Evolutionary conservation across 2,329 filamentous ascomycete genomes (phyloP), one percentile per base, ranked within the genome.

Genomic region (Fusarium anthophilum): DNA sequence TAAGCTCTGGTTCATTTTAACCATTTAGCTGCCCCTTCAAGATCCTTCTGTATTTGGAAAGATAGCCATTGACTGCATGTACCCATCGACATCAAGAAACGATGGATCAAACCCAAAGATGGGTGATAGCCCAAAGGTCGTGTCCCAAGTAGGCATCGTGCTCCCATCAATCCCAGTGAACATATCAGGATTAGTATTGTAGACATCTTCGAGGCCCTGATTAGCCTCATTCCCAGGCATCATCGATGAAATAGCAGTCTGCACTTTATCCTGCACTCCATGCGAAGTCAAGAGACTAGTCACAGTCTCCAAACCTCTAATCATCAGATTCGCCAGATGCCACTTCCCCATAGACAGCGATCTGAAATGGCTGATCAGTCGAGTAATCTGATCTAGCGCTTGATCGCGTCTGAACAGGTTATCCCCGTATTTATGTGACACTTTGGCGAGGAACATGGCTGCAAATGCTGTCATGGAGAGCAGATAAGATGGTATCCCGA

Each of bases 391-490:
- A 15, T 84, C 80, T 32, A 80, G 77, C 3, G 86, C 84, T 2
- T 80, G 73, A 4, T 76, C 74, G 7, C 81, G 78, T 20, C 85
- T 81, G 18, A 86, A 81, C 5, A 85, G 79, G 8, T 81, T 80
- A 12, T 81, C 81, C 1, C 79, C 81, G 47, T 86, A 83, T 41
- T 85, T 86, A 43, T 83, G 81, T 8, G 85, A 82, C 1, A 87
- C 79, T 64, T 87, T 87, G 28, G 86, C 82, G 1, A 88, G 79
- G 58, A 88, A 88, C 73, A 87, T 85, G 68, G 85, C 87, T 3
- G 87, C 86, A 64, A 88, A 88, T 0, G 85, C 85, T 0, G 86
- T 87, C 87, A 88, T 88, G 15, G 85, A 86, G 60, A 87, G 84
- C 17, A 87, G 81, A 53, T 87, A 88, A 3, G 85, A 85, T 1